A percentile compares a stretch with the other conserved stretches of the same genome.
Evolutionary conservation across 805 yeast species (phyloP).

Genomic region (Myxozyma nipponensis): DNA sequence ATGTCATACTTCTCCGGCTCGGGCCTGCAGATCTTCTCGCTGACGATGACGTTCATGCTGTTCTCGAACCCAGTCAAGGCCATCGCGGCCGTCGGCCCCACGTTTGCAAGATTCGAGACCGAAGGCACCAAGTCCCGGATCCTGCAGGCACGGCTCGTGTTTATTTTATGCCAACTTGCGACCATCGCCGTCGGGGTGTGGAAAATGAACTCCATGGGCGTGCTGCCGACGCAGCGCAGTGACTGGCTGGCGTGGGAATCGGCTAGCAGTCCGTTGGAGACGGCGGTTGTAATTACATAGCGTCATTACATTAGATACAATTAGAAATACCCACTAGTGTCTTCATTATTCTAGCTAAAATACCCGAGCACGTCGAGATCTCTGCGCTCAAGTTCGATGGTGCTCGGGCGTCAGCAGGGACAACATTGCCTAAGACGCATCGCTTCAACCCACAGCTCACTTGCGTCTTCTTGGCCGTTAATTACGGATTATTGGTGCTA

Average conservation of each 20-base stretch:
- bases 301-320: too few relatives aligned
- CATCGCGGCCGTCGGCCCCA: constrained; percentile 51
- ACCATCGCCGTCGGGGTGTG: constrained; percentile 73
- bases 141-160: constrained; percentile 46
- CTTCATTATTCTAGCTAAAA: too few relatives aligned
- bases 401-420: too few relatives aligned
- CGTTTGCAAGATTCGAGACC: constrained; percentile 45
- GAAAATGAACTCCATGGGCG: constrained; percentile 83
- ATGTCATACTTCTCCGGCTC: constrained; percentile 94
- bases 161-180: constrained; percentile 46
- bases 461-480: too few relatives aligned
- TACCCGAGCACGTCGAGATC: too few relatives aligned
- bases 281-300: constrained; percentile 9
- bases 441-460: too few relatives aligned
- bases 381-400: too few relatives aligned
- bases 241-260: constrained; percentile 91
- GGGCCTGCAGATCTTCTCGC: constrained; percentile 82
- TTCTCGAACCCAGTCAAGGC: constrained; percentile 75
- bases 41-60: constrained; percentile 82
- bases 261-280: constrained; percentile 1
- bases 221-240: constrained; percentile 78
- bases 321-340: too few relatives aligned
- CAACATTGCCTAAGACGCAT: too few relatives aligned
- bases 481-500: too few relatives aligned
- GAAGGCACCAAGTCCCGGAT: constrained; percentile 34